Conservation (phyloP, 1,139 yeast genomes). For the Blastobotrys ciferrii region DNA sequence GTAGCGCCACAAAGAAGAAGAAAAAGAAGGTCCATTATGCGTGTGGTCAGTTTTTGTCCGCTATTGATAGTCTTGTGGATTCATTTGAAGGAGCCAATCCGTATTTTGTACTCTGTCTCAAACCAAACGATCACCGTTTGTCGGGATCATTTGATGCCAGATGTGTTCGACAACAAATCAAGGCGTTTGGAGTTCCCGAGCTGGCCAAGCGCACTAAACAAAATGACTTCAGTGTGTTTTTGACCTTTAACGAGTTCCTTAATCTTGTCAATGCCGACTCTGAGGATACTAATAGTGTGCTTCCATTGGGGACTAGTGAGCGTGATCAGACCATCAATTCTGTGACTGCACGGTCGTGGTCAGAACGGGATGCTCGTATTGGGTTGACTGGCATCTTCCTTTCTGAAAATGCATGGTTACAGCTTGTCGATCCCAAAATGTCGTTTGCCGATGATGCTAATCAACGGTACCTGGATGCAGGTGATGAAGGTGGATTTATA, state of each 20-base stretch:
- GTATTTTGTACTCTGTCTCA: slow-evolving; percentile 42
- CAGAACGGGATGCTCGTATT: slow-evolving; percentile 40
- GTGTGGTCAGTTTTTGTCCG: slow-evolving; percentile 38
- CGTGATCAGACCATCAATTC: slow-evolving; percentile 37
- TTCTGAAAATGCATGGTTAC: slow-evolving; percentile 43
- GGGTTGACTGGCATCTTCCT: slow-evolving; percentile 43
- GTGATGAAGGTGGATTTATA: slow-evolving; percentile 19
- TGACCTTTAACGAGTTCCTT: slow-evolving; percentile 41
- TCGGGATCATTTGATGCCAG: slow-evolving; percentile 42
- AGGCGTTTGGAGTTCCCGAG: slow-evolving; percentile 43
- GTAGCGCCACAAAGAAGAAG: slow-evolving; percentile 22
- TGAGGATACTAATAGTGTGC: slow-evolving; percentile 21
- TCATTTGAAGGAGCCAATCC: slow-evolving; percentile 42
- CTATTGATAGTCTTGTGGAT: slow-evolving; percentile 38
- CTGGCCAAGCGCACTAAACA: slow-evolving; percentile 40
- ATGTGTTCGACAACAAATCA: slow-evolving; percentile 43
- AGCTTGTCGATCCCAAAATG: slow-evolving; percentile 41
- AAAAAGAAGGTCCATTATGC: slow-evolving; percentile 29
- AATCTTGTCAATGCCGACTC: slow-evolving; percentile 28
- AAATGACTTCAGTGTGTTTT: slow-evolving; percentile 40
- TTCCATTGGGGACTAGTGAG: slow-evolving; percentile 25
- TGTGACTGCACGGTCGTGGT: slow-evolving; percentile 37
- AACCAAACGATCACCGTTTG: slow-evolving; percentile 42
- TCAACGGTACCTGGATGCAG: slow-evolving; percentile 30
- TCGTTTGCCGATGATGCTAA: slow-evolving; percentile 34